Base-by-base conservation (phyloP, 495 filamentous ascomycete genomes). In the Ramalina intermedia region DNA sequence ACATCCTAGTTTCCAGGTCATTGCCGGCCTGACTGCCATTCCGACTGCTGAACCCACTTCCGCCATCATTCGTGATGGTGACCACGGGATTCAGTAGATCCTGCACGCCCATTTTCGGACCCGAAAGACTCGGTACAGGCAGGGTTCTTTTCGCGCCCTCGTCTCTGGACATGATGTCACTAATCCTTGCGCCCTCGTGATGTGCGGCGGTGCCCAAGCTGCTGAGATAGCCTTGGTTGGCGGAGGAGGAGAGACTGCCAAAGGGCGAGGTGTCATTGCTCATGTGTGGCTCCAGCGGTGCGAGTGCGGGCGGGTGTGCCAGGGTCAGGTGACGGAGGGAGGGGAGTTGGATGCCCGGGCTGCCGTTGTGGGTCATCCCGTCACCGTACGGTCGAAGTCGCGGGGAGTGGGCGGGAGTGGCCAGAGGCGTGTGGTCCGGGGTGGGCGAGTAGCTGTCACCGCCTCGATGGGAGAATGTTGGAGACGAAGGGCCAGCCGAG, bases 361-460 rank as follows among this genome's bases (percentile, higher is more conserved):
- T 33, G 29, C 29, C 29, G 8, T 13, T 33, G 7, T 33, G 29
- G 54, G 69, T 26, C 24, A 13, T 35, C 14, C 44, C 76, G 55
- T 70, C 61, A 29, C 78, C 78, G 50, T 80, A 73, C 6, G 91
- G 91, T 45, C 84, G 79, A 46, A 98, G 71, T 26, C 91, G 86
- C 18, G 91, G 91, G 5, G 93, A 96, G 67, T 96, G 91, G 26
- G 87, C 87, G 0, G 91, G 91, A 2, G 91, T 98, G 27, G 89
- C 91, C 39, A 96, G 75, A 6, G 91, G 91, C 13, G 93, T 96
- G 70, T 95, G 88, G 59, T 96, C 91, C 2, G 91, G 93, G 2
- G 91, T 98, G 1, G 91, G 93, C 1, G 93, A 96, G 21, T 87
- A 78, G 8, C 89, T 95, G 69, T 93, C 90, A 2, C 29, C 29